Conservation (phyloP, 2,329 filamentous ascomycete species). For the Chalaropsis thielavioides region DNA sequence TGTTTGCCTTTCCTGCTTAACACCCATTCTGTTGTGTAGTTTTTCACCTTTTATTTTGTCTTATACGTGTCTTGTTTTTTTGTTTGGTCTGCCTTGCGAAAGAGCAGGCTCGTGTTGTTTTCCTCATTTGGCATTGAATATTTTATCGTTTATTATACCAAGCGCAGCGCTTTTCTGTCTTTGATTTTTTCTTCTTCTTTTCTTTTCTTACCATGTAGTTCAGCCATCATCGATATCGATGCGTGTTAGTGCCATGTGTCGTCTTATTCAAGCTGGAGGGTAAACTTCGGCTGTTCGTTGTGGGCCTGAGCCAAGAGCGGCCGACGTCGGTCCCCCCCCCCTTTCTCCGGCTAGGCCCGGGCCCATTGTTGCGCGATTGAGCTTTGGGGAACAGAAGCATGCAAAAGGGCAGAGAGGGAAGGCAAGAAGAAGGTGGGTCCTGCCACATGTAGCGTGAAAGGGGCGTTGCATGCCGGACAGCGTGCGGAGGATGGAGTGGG, state of each 20-base stretch:
- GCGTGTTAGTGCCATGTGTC: neutral
- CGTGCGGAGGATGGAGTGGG: too few species aligned
- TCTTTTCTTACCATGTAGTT: neutral
- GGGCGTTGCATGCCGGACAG: neutral
- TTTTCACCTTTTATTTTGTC: too few species aligned
- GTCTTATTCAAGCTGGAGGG: neutral
- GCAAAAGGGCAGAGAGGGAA: too few species aligned
- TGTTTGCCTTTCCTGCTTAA: neutral
- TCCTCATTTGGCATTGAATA: neutral
- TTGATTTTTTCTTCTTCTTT: neutral
- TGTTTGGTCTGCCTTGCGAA: conserved; percentile 1
- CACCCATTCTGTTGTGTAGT: too few species aligned
- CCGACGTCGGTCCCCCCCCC: neutral
- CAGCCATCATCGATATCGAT: too few species aligned
- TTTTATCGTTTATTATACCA: neutral
- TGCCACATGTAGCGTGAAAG: neutral
- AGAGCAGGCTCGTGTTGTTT: too few species aligned
- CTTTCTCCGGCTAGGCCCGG: neutral
- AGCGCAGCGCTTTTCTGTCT: neutral
- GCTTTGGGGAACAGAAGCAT: neutral
- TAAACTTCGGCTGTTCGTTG: neutral
- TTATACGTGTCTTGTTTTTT: conserved; percentile 4
- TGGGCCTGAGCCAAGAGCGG: neutral
- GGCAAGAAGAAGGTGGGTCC: too few species aligned
- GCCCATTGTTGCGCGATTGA: neutral